A percentile compares a stretch with the other conserved stretches of the same genome.
phyloP scores from a whole-genome alignment of 139 green algal species.

The Ettlia oleoabundans region DNA sequence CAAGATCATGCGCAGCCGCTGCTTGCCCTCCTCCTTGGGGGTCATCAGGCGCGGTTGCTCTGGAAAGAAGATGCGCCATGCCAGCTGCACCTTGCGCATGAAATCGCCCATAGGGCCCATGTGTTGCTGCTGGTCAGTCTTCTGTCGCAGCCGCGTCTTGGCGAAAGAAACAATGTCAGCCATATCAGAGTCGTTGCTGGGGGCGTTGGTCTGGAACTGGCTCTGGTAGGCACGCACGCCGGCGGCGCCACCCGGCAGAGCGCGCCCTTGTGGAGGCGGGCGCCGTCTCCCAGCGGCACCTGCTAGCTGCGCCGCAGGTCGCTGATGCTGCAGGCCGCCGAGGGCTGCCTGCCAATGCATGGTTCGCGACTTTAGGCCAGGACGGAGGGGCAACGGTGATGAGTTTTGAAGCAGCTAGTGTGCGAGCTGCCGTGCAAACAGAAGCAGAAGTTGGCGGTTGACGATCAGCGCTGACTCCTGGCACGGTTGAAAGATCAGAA shows the following conservation, averaged over 20 bases:
- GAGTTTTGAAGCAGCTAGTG: background rate
- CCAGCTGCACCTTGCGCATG: conserved; percentile 49
- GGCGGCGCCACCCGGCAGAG: background rate
- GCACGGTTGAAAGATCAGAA: no score
- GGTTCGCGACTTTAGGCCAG: background rate
- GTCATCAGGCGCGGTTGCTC: conserved; percentile 29
- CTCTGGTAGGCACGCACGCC: background rate
- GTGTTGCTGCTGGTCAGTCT: background rate
- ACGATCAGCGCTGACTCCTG: no score
- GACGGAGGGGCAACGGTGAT: background rate
- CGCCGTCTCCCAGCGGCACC: background rate
- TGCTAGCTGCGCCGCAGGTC: background rate
- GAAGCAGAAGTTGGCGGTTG: no score
- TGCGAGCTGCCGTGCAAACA: background rate
- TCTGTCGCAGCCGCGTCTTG: conserved; percentile 8
- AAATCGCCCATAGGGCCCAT: conserved; percentile 30
- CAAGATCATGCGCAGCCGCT: conserved; percentile 81
- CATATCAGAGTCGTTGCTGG: background rate
- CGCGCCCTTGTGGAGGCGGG: background rate
- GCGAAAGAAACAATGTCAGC: conserved; percentile 20
- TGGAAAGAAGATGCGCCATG: conserved; percentile 69
- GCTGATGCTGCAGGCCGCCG: conserved; percentile 3
- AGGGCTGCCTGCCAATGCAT: background rate
- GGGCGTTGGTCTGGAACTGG: background rate
- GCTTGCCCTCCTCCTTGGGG: conserved; percentile 66